Evolutionary conservation across 2,329 filamentous ascomycete species (phyloP), one percentile per base, ranked within the genome.

Genomic region (Colletotrichum musicola): DNA sequence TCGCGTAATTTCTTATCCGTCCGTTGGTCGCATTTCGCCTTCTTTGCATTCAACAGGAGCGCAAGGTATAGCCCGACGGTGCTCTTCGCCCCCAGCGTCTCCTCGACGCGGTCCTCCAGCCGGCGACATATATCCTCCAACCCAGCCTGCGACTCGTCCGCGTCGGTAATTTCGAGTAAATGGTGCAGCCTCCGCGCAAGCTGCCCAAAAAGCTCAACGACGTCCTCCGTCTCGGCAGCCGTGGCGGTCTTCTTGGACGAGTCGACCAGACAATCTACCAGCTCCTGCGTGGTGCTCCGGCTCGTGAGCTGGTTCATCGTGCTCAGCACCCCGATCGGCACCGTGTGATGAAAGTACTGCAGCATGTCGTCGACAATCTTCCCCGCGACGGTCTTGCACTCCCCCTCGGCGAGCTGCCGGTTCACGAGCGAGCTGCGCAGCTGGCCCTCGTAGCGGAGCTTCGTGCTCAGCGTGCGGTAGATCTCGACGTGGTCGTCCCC

Each of bases 261-360:
- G 14, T 42, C 20, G 6, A 25, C 16, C 0, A 69, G 42, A 10
- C 44, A 50, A 2, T 20, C 5, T 1, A 22, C 50, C 12, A 67
- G 44, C 18, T 60, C 25, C 2, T 55, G 18, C 2, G 47, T 42
- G 7, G 44, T 25, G 3, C 10, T 5, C 12, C 16, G 14, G 10
- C 59, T 25, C 25, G 7, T 13, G 1, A 49, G 40, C 25, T 69
- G 63, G 16, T 67, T 69, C 22, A 69, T 25, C 1, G 63, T 42
- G 51, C 57, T 62, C 2, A 69, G 25, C 12, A 69, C 40, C 3
- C 67, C 67, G 9, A 69, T 58, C 3, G 67, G 67, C 5, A 47
- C 46, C 3, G 67, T 38, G 1, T 35, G 44, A 5, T 68, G 57
- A 10, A 62, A 53, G 3, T 18, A 18, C 2, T 20, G 30, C 14